Conservation (phyloP, 1,139 yeast genomes). For the Pichiaceae sp. region DNA sequence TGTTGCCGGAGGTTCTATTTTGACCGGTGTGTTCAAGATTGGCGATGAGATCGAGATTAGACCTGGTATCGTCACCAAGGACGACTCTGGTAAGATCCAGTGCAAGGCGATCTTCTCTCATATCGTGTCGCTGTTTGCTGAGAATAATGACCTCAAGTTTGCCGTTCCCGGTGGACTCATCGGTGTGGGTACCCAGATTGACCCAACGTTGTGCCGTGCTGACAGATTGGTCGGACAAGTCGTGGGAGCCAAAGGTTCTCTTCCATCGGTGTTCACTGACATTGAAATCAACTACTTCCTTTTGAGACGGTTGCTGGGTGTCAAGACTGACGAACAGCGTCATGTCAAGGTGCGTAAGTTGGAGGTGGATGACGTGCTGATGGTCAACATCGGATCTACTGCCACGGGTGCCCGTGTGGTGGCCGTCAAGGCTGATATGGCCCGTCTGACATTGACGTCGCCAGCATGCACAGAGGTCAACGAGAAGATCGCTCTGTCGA, state of each 20-base stretch:
- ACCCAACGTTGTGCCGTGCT: constrained; percentile 98
- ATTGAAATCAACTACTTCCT: constrained; percentile 96
- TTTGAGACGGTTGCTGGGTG: constrained; percentile 95
- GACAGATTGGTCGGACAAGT: constrained; percentile 99
- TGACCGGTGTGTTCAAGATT: constrained; percentile 91
- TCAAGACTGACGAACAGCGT: constrained; percentile 95
- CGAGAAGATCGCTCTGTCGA: constrained; percentile 95
- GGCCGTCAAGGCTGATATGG: constrained; percentile 99
- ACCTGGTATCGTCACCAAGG: constrained; percentile 97
- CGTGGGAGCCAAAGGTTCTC: constrained; percentile 92
- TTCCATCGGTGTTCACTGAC: constrained; percentile 94
- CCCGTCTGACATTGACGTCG: constrained; percentile 89
- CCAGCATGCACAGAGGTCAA: constrained; percentile 99
- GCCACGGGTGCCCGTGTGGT: constrained; percentile 99
- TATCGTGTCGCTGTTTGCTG: constrained; percentile 92
- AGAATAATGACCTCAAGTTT: constrained; percentile 92
- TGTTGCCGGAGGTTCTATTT: constrained; percentile 98
- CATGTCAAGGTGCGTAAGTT: constrained; percentile 95
- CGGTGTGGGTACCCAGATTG: constrained; percentile 99
- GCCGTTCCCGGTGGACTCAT: constrained; percentile 99
- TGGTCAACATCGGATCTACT: constrained; percentile 99
- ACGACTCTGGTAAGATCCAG: constrained; percentile 78
- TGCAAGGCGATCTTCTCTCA: constrained; percentile 94
- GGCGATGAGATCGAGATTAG: constrained; percentile 99
- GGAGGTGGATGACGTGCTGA: constrained; percentile 89